These are phyloP conservation scores for Trichosporon asahii DNA, from an alignment of 1,284 basidiomycete species.

Conservation along the genomic window DNA sequence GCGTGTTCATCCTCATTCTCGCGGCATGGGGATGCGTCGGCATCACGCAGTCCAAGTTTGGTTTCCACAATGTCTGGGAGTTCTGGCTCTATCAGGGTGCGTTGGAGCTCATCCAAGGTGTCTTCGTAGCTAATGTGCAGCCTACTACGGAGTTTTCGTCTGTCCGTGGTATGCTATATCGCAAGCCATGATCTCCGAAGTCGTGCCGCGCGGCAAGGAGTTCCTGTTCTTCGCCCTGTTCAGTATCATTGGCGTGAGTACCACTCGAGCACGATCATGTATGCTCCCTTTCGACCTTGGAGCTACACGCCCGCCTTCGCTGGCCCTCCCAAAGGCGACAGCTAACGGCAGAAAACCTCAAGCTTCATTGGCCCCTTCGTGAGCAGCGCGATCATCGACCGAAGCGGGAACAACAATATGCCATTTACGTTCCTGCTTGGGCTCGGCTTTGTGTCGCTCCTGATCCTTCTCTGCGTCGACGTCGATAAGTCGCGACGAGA, in stretches of 20 bases:
- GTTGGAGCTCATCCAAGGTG: neutral
- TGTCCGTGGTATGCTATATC: conserved; percentile 28
- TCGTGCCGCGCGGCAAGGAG: conserved; percentile 45
- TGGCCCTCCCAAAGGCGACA: no score
- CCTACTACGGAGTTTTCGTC: conserved; percentile 61
- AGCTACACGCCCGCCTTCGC: no score
- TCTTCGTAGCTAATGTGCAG: conserved; percentile 25
- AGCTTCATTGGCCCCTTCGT: conserved; percentile 29
- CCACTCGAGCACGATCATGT: no score
- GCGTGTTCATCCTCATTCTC: conserved; percentile 43
- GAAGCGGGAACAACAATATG: conserved; percentile 24
- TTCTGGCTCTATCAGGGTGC: conserved; percentile 55
- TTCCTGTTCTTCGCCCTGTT: conserved; percentile 35
- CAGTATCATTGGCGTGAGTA: conserved; percentile 54
- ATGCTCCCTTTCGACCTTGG: no score
- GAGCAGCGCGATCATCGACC: conserved; percentile 30
- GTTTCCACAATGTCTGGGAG: conserved; percentile 31
- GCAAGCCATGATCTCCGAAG: conserved; percentile 55
- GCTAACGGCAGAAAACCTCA: conserved; percentile 43
- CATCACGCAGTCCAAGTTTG: conserved; percentile 23
- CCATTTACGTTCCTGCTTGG: conserved; percentile 32
- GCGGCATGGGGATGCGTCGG: conserved; percentile 45
- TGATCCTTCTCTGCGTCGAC: conserved; percentile 23
- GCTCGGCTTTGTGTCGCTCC: conserved; percentile 19
- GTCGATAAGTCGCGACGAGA: conserved; percentile 26